Base-by-base conservation (phyloP, 345 rosid genomes). In the Cardamine resedifolia region DNA sequence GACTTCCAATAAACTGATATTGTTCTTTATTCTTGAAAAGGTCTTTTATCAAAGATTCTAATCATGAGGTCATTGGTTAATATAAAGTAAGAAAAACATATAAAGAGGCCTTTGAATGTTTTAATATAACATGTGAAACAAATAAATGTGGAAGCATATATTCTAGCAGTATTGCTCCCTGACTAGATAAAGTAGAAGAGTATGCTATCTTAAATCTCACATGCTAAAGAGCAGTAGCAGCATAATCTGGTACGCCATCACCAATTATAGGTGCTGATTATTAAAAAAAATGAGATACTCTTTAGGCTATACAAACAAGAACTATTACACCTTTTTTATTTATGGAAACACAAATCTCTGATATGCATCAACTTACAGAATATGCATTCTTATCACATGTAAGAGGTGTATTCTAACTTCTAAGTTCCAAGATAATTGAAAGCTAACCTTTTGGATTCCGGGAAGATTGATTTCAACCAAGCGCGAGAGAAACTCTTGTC, bases 121-220 rank as follows among this genome's bases (percentile, higher is more conserved):
- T 21, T 61, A 34, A 45, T 47, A 36, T 62, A 70, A 48, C 66
- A 36, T 62, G 31, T 23, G 58, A 68, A 55, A 27, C 44, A 62
- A 62, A 51, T 3, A 41, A n/a, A 57, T 27, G 31, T 28, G 23
- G 14, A 70, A 58, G 76, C 76, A 77, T 77, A 77, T 70, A 77
- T 77, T 77, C 80, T 64, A 68, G 67, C 20, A 64, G 55, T 77
- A 70, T 39, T 77, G 80, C 71, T 64, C 56, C 68, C 51, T 70
- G 80, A 77, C 76, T 71, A 77, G 80, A 77, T 77, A 77, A 77
- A 70, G 80, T 47, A 76, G 61, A 64, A 76, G 71, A 63, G 49
- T 23, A 45, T 12, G 63, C 30, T 31, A 30, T 64, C 61, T 18
- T 28, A 38, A 38, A 64, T 70, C 47, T 45, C 64, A 18, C 20